These are phyloP conservation scores for Pisolithus orientalis DNA, from an alignment of 768 basidiomycete species.

Conservation along the genomic window DNA sequence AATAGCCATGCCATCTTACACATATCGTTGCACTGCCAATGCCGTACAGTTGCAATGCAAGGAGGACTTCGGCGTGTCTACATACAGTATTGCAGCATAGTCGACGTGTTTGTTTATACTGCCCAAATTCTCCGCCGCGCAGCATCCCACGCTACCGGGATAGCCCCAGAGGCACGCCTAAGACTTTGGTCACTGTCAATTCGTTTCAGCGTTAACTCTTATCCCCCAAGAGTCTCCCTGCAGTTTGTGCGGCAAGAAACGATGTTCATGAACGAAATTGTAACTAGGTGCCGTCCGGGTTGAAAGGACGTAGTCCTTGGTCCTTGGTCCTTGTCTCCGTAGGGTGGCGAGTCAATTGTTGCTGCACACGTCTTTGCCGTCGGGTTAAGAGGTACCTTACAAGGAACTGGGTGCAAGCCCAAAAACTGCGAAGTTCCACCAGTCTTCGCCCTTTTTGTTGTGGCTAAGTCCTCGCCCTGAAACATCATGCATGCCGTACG, in stretches of 20 bases:
- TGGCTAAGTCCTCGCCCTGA: too few relatives aligned
- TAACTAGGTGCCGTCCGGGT: too few relatives aligned
- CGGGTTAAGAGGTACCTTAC: too few relatives aligned
- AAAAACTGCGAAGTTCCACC: too few relatives aligned
- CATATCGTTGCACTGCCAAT: conserved; percentile 94
- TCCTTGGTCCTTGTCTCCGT: too few relatives aligned
- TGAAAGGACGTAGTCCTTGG: too few relatives aligned
- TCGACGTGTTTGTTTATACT: conserved; percentile 86
- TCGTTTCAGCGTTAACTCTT: neutral
- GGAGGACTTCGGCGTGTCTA: conserved; percentile 75
- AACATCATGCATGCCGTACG: too few relatives aligned
- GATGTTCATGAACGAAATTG: too few relatives aligned
- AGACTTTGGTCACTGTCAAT: neutral
- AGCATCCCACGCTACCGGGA: neutral
- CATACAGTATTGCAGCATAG: conserved; percentile 90
- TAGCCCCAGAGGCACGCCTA: neutral
- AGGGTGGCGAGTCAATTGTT: too few relatives aligned
- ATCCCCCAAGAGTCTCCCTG: neutral
- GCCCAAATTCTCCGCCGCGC: neutral
- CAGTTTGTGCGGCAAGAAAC: neutral
- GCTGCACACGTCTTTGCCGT: too few relatives aligned
- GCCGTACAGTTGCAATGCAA: conserved; percentile 66
- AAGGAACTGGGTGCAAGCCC: too few relatives aligned
- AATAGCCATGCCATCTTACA: conserved; percentile 91
- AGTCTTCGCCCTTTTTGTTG: too few relatives aligned